phyloP scores from a whole-genome alignment of 2,329 filamentous ascomycete species.

The Penicillium rolfsii region DNA sequence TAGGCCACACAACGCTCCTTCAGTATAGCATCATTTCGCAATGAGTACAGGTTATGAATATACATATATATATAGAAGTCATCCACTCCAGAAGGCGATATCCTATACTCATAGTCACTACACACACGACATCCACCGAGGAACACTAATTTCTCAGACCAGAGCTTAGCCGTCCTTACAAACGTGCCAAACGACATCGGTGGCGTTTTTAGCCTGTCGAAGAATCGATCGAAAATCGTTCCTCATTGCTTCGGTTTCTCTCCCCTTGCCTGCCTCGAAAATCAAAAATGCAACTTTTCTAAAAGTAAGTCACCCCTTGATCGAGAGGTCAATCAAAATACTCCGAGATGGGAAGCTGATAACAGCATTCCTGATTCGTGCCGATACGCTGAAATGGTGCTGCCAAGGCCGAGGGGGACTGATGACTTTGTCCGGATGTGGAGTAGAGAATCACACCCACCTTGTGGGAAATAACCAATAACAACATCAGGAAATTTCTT shows the following conservation, averaged over 20 bases:
- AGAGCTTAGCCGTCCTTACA: slow-evolving; percentile 2
- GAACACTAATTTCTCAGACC: neutral
- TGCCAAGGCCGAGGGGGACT: slow-evolving; percentile 8
- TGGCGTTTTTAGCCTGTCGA: slow-evolving; percentile 28
- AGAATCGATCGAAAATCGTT: slow-evolving; percentile 16
- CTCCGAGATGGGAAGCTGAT: slow-evolving; percentile 22
- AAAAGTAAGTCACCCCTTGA: neutral
- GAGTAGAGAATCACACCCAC: slow-evolving; percentile 8
- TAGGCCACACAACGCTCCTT: neutral
- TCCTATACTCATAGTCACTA: neutral
- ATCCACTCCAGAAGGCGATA: neutral
- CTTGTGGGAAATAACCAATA: neutral
- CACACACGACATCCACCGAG: neutral
- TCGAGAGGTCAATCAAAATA: slow-evolving; percentile 12
- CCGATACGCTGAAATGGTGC: slow-evolving; percentile 13
- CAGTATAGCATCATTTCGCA: neutral
- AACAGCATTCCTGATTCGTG: slow-evolving; percentile 28
- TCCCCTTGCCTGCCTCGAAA: neutral
- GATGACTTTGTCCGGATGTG: slow-evolving; percentile 22
- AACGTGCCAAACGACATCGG: slow-evolving; percentile 29
- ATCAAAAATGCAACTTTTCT: neutral
- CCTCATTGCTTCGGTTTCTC: slow-evolving; percentile 14
- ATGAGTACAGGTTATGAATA: neutral
- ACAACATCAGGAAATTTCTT: neutral
- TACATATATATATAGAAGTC: too few species aligned